Evolutionary conservation across 352 stramenopile genomes (phyloP), one percentile per base, ranked within the genome.

Genomic region (Saprolegnia diclina): DNA sequence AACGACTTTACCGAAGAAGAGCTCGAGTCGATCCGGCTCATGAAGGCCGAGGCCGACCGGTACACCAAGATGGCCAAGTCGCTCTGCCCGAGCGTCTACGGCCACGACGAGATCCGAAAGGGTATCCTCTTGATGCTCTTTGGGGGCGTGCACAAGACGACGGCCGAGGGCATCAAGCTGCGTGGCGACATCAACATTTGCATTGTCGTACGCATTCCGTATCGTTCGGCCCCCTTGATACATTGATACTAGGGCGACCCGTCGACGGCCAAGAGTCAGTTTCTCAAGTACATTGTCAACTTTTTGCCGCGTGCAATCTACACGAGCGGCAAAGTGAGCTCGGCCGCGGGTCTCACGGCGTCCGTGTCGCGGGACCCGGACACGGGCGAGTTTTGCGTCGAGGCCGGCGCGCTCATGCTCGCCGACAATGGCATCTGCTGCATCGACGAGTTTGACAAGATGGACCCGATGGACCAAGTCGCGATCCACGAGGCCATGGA

Each of bases 401-500:
- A 95, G 42, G 82, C 96, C 48, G 97, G 98, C 55, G 98, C 98
- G 5, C 77, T 99, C 22, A 98, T 99, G 67, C 83, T 99, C 14
- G 97, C 97, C 1, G 98, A 99, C 82, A 97, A 95, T 50, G 97
- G 97, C 11, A 98, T 99, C 79, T 99, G 96, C 77, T 98, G 94
- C 71, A 99, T 99, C 79, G 97, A 99, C 76, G 97, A 99, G 77
- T 98, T 98, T 67, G 94, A 98, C 74, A 98, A 98, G 79, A 99
- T 99, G 97, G 95, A 99, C 46, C 91, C 98, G 65, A 79, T 82
- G 68, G 97, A 99, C 74, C 90, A 98, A 71, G 98, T 98, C 11
- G 96, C 97, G 4, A 99, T 99, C 73, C 98, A 99, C 83, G 95
- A 98, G 73, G 97, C 98, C 6, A 99, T 99, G 97, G 98, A 99